phyloP scores from a whole-genome alignment of 768 basidiomycete species.

The Baorangia bicolor region DNA sequence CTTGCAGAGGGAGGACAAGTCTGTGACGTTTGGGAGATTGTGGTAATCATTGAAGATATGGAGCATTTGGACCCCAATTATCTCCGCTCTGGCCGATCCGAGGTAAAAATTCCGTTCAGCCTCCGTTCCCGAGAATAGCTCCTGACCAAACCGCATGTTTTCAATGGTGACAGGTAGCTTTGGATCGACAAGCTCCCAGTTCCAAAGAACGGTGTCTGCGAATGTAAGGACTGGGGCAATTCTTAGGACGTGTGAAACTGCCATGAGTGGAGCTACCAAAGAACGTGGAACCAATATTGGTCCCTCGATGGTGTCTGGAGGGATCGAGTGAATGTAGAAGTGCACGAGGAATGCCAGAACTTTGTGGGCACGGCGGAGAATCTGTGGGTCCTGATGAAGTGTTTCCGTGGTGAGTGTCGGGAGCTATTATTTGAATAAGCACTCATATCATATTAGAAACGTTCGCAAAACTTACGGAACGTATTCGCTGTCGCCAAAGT shows the following conservation, averaged over 20 bases:
- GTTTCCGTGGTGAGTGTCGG: slow-evolving; percentile 59
- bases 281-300: slow-evolving; percentile 68
- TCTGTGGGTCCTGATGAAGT: slow-evolving; percentile 54
- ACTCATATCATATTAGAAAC: slow-evolving; percentile 2
- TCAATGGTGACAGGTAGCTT: slow-evolving; percentile 56
- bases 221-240: slow-evolving; percentile 96
- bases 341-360: slow-evolving; percentile 88
- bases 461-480: slow-evolving; percentile 48
- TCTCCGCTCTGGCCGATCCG: slow-evolving; percentile 79
- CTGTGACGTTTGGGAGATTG: slow-evolving; percentile 65
- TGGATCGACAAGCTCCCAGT: slow-evolving; percentile 66
- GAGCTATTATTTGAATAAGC: slow-evolving; percentile 49
- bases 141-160: slow-evolving; percentile 68
- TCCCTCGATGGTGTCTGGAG: slow-evolving; percentile 36
- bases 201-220: slow-evolving; percentile 96
- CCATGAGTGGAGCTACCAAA: slow-evolving; percentile 73
- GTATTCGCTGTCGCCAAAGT: slow-evolving; percentile 64
- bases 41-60: slow-evolving; percentile 86
- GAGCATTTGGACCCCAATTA: slow-evolving; percentile 83
- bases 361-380: slow-evolving; percentile 81
- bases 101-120: slow-evolving; percentile 87
- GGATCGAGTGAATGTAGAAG: slow-evolving; percentile 85
- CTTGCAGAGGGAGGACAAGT: slow-evolving; percentile 61
- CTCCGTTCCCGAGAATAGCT: slow-evolving; percentile 80
- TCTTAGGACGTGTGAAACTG: slow-evolving; percentile 70